These are phyloP conservation scores for Mortierella sp. DNA, from an alignment of 371 early-diverging fungal species.

Conservation along the genomic window DNA sequence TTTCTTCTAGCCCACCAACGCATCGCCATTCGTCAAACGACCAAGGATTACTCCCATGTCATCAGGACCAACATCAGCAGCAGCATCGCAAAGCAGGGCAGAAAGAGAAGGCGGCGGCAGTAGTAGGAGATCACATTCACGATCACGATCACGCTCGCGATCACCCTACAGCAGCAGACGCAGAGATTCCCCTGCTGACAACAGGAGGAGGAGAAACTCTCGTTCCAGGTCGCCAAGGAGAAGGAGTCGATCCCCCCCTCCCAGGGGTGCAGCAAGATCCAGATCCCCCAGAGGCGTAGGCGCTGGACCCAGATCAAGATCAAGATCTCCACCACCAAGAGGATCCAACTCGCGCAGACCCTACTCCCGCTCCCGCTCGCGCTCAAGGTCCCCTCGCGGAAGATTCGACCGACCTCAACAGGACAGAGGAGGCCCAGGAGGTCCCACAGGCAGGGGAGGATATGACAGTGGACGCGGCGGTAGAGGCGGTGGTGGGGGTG, in stretches of 20 bases:
- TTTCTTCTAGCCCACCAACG: too few relatives aligned
- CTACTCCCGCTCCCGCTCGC: constrained; percentile 27
- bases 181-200: neutral
- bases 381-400: constrained; percentile 39
- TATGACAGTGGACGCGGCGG: constrained; percentile 18
- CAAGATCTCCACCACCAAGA: constrained; percentile 20
- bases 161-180: constrained; percentile 20
- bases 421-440: too few relatives aligned
- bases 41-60: neutral
- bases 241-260: constrained; percentile 18
- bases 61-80: neutral
- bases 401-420: constrained; percentile 7
- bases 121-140: constrained; percentile 16
- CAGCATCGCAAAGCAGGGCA: neutral
- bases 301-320: constrained; percentile 17
- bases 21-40: neutral
- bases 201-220: constrained; percentile 17
- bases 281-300: too few relatives aligned
- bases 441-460: neutral
- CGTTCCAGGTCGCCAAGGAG: constrained; percentile 32
- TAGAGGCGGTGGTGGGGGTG: constrained; percentile 13
- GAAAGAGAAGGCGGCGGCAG: neutral
- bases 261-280: constrained; percentile 6
- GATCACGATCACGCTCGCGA: constrained; percentile 36
- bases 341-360: constrained; percentile 29